Evolutionary conservation across 495 filamentous ascomycete species (phyloP).

Genomic region (Articulospora tetracladia): DNA sequence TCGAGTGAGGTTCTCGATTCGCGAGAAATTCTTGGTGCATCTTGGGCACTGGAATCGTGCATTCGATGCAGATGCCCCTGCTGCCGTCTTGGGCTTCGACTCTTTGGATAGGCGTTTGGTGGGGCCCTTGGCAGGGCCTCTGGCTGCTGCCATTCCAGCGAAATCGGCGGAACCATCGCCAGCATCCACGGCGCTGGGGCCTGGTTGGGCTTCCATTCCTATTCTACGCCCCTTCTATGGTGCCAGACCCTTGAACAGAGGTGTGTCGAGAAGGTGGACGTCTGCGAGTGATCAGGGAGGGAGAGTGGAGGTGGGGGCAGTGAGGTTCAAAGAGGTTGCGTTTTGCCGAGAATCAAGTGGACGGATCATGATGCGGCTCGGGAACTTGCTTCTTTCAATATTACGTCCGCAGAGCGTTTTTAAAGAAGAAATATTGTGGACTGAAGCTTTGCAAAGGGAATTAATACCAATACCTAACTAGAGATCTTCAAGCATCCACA

Average conservation of each 20-base stretch:
- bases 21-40: constrained; percentile 24
- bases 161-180: neutral
- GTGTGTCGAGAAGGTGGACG: neutral
- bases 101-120: constrained; percentile 16
- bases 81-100: neutral
- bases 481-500: too few species aligned
- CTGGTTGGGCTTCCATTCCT: neutral
- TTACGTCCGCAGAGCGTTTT: too few species aligned
- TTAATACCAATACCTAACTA: too few species aligned
- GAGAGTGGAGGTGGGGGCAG: neutral
- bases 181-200: neutral
- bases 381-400: neutral
- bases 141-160: too few species aligned
- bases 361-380: neutral
- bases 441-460: too few species aligned
- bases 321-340: neutral
- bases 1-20: constrained; percentile 22
- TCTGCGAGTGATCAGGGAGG: neutral
- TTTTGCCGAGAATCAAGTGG: neutral
- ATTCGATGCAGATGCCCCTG: neutral
- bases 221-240: neutral
- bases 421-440: too few species aligned
- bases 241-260: neutral
- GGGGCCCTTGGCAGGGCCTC: neutral
- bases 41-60: constrained; percentile 25